Conservation (phyloP, 2,329 filamentous ascomycete species). For the Ophiocordyceps camponoti-floridani region DNA sequence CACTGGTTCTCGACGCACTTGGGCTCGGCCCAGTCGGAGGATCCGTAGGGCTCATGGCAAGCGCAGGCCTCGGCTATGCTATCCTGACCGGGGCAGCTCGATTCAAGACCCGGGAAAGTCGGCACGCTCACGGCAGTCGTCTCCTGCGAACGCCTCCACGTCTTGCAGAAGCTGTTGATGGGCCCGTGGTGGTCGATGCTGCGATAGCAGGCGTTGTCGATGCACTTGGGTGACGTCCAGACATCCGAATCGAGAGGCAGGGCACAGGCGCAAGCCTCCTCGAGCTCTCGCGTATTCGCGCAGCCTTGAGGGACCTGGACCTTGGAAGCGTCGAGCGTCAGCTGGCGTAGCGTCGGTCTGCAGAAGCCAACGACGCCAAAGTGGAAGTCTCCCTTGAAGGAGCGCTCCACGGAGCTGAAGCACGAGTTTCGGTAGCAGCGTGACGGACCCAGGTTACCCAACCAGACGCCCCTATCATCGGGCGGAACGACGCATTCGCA, state of each 20-base stretch:
- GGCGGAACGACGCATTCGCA: background rate
- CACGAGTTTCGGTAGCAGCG: background rate
- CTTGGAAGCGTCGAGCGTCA: background rate
- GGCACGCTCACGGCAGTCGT: background rate
- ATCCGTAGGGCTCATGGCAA: background rate
- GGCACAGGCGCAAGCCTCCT: background rate
- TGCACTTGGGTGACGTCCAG: background rate
- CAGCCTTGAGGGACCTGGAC: background rate
- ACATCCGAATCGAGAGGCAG: background rate
- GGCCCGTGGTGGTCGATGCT: background rate
- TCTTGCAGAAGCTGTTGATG: background rate
- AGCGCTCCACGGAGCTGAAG: background rate
- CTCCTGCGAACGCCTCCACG: background rate
- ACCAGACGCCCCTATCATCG: background rate
- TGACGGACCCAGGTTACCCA: background rate
- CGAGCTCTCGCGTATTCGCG: background rate
- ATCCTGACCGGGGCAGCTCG: background rate
- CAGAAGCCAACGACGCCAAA: background rate
- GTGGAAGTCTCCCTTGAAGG: background rate
- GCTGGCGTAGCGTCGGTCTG: background rate
- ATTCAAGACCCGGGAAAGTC: background rate
- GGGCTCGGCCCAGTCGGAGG: background rate
- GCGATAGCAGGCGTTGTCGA: background rate
- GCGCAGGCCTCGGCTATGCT: background rate
- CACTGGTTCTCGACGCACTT: background rate